Conservation (phyloP, 192 early-diverging fungal species). For the Podila epicladia region DNA sequence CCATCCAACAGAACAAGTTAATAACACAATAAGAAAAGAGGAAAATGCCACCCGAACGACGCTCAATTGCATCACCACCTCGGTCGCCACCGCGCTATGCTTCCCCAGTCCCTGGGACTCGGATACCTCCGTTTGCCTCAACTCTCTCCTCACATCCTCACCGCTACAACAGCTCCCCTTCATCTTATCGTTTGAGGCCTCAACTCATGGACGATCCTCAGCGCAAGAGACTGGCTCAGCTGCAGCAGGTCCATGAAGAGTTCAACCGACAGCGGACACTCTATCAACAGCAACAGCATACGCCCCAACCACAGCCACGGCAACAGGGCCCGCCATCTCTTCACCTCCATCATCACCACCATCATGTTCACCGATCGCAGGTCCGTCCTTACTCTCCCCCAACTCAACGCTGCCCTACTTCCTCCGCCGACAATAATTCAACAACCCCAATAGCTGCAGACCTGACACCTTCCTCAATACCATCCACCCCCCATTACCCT, state of each 20-base stretch:
- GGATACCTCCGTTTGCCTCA: neutral
- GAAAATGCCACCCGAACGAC: slow-evolving; percentile 37
- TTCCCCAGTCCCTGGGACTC: neutral
- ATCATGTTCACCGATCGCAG: too few relatives aligned
- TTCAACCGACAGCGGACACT: slow-evolving; percentile 22
- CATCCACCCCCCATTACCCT: neutral
- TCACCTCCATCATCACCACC: too few relatives aligned
- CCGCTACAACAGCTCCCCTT: neutral
- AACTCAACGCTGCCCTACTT: too few relatives aligned
- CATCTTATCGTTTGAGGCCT: neutral
- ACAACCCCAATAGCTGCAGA: neutral
- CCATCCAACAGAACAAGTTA: too few relatives aligned
- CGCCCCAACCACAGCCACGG: neutral
- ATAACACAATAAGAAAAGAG: neutral
- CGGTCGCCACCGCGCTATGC: slow-evolving; percentile 10
- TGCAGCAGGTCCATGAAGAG: slow-evolving; percentile 16
- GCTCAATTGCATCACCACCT: slow-evolving; percentile 16
- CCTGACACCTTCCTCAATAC: slow-evolving; percentile 1
- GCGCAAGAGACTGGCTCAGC: slow-evolving; percentile 3
- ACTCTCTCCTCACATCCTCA: neutral
- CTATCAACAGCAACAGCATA: slow-evolving; percentile 9
- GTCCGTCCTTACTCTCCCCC: too few relatives aligned
- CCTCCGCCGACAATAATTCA: neutral
- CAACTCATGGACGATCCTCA: neutral
- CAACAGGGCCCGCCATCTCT: neutral